Percentiles rank a stretch among this genome's conserved stretches.
Evolutionary conservation across 331 rosid species (phyloP).

Genomic region (Rosa hybrid): DNA sequence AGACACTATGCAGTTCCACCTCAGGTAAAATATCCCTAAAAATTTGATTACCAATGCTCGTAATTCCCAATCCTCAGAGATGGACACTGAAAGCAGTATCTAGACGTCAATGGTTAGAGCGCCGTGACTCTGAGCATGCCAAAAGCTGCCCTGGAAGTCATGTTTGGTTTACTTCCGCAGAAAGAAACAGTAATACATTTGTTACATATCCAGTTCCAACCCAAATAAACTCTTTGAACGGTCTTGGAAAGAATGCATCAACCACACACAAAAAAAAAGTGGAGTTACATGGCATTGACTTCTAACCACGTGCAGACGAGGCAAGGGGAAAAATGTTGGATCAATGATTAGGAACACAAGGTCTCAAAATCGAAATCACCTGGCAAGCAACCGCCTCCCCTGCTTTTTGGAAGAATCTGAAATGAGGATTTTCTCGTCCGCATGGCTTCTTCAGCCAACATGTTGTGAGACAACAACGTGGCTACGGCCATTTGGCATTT

Average conservation of each 20-base stretch:
- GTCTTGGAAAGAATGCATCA: conserved; percentile 20
- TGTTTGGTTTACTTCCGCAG: conserved; percentile 5
- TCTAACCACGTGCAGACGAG: conserved; percentile 28
- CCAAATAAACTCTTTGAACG: conserved; percentile 3
- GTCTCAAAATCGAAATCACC: conserved; percentile 28
- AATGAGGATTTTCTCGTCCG: conserved; percentile 28
- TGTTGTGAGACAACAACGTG: conserved; percentile 24
- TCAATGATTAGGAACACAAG: conserved; percentile 33
- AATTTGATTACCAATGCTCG: background rate
- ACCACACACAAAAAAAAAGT: conserved; percentile 27
- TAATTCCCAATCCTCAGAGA: conserved; percentile 2
- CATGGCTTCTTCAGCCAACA: conserved; percentile 28
- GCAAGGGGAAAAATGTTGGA: conserved; percentile 22
- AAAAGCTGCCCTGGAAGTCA: conserved; percentile 5
- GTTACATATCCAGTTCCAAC: conserved; percentile 13
- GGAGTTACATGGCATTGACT: conserved; percentile 28
- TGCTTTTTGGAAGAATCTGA: conserved; percentile 26
- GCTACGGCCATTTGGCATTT: conserved; percentile 30
- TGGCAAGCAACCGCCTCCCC: conserved; percentile 27
- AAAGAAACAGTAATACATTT: conserved; percentile 14
- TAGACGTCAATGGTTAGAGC: conserved; percentile 8
- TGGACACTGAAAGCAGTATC: background rate
- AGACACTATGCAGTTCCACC: conserved; percentile 2
- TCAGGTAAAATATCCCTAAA: conserved; percentile 17
- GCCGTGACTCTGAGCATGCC: conserved; percentile 16